A percentile compares a stretch with the other conserved stretches of the same genome.
phyloP scores from a whole-genome alignment of 768 basidiomycete species.

The Naganishia antarctica region DNA sequence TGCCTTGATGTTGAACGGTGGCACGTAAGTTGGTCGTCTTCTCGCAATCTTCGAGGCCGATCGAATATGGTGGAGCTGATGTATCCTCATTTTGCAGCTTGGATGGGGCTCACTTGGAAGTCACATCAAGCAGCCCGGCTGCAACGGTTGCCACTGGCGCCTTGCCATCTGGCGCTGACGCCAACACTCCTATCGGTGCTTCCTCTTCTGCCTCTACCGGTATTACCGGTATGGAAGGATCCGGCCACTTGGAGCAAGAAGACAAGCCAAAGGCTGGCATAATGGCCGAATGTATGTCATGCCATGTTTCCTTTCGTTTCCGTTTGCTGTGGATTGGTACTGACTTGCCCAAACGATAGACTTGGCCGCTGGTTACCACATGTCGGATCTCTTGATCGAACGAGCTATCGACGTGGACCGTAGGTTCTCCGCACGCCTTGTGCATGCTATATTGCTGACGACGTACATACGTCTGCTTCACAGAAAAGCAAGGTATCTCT shows the following conservation, averaged over 20 bases:
- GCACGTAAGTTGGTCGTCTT: slow-evolving; percentile 40
- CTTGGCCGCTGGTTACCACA: slow-evolving; percentile 77
- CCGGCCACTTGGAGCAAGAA: slow-evolving; percentile 61
- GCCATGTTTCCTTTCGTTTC: neutral
- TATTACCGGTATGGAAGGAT: slow-evolving; percentile 19
- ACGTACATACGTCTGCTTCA: neutral
- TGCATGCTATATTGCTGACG: slow-evolving; percentile 3
- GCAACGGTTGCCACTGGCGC: slow-evolving; percentile 34
- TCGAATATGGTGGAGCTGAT: too few relatives aligned
- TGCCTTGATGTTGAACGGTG: slow-evolving; percentile 65
- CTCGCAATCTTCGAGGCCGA: neutral
- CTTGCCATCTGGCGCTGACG: slow-evolving; percentile 42
- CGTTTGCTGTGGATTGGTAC: neutral
- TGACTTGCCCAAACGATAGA: slow-evolving; percentile 41
- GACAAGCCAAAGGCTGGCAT: slow-evolving; percentile 66
- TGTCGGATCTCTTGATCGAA: slow-evolving; percentile 72
- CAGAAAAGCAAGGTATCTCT: slow-evolving; percentile 75
- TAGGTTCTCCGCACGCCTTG: slow-evolving; percentile 57
- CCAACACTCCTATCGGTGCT: slow-evolving; percentile 44
- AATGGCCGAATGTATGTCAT: slow-evolving; percentile 30
- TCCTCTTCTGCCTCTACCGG: slow-evolving; percentile 29
- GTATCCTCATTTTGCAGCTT: slow-evolving; percentile 50
- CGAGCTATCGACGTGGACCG: slow-evolving; percentile 52
- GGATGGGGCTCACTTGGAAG: slow-evolving; percentile 64
- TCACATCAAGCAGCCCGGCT: slow-evolving; percentile 48